Conservation (phyloP, 2,329 filamentous ascomycete genomes). For the Tympanopsis confertula region DNA sequence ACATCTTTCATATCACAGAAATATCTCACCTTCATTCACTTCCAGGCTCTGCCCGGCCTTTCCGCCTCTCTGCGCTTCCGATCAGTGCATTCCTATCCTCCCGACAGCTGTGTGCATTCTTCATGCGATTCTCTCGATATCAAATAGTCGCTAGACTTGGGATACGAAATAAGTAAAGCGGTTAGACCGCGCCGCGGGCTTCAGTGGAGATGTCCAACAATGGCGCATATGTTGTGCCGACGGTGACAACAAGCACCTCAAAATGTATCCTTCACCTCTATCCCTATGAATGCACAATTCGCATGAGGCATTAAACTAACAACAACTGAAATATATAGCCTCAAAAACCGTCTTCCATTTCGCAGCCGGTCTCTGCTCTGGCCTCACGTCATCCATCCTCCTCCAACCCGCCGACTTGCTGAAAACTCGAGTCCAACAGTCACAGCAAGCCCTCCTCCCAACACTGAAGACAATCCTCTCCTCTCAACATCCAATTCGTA, state of each 20-base stretch:
- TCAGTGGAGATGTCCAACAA: slow-evolving; percentile 1
- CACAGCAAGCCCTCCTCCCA: slow-evolving; percentile 55
- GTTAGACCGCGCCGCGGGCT: too few relatives aligned
- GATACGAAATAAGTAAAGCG: too few relatives aligned
- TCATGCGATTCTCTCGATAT: too few relatives aligned
- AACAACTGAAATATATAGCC: too few relatives aligned
- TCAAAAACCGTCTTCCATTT: slow-evolving; percentile 64
- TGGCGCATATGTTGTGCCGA: neutral
- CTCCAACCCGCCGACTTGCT: slow-evolving; percentile 91
- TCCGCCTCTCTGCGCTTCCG: too few relatives aligned
- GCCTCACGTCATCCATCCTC: slow-evolving; percentile 76
- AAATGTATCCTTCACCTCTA: neutral
- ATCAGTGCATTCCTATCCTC: too few relatives aligned
- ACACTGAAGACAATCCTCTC: slow-evolving; percentile 55
- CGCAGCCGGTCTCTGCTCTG: slow-evolving; percentile 74
- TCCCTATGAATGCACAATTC: neutral
- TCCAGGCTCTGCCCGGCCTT: too few relatives aligned
- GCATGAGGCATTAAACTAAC: too few relatives aligned
- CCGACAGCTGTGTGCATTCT: too few relatives aligned
- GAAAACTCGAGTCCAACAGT: slow-evolving; percentile 92
- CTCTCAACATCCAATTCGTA: slow-evolving; percentile 48
- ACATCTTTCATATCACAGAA: too few relatives aligned
- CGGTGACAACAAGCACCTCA: neutral
- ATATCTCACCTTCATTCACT: too few relatives aligned
- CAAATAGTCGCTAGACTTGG: too few relatives aligned